These are phyloP conservation scores for Thraustochytrium striatum DNA, from an alignment of 352 stramenopile species.

Conservation along the genomic window DNA sequence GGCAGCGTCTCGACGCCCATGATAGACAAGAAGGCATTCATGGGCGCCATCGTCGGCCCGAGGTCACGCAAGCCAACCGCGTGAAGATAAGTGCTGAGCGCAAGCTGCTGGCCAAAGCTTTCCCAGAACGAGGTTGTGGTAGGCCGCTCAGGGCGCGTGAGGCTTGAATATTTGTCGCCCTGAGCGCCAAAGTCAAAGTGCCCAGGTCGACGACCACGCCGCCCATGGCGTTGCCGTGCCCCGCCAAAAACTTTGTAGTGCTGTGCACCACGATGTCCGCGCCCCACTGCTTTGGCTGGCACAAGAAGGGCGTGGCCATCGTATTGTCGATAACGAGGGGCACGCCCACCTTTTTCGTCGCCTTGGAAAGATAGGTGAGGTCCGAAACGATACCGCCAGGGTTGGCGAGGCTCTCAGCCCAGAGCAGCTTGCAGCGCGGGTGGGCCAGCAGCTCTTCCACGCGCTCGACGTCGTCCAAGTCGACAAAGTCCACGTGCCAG, in stretches of 20 bases:
- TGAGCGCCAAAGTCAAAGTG: constrained; percentile 35
- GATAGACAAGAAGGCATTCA: constrained; percentile 71
- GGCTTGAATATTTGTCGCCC: constrained; percentile 20
- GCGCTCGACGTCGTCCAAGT: constrained; percentile 14
- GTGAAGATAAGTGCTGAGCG: constrained; percentile 39
- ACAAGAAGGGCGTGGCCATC: constrained; percentile 45
- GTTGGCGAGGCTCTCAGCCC: constrained; percentile 47
- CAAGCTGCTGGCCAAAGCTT: constrained; percentile 50
- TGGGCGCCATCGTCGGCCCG: constrained; percentile 60
- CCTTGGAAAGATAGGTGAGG: background rate
- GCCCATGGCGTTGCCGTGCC: constrained; percentile 44
- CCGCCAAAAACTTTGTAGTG: constrained; percentile 49
- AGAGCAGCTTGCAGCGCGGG: constrained; percentile 46
- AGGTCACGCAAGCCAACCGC: constrained; percentile 46
- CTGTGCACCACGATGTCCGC: constrained; percentile 49
- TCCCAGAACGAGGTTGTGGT: constrained; percentile 45
- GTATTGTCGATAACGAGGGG: constrained; percentile 50
- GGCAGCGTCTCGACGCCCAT: constrained; percentile 77
- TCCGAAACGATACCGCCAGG: constrained; percentile 49
- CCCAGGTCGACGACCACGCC: constrained; percentile 45
- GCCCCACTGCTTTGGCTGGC: constrained; percentile 36
- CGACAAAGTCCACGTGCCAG: constrained; percentile 56
- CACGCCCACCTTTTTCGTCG: constrained; percentile 15
- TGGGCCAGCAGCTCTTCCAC: constrained; percentile 14
- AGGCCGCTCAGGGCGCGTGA: constrained; percentile 23